Evolutionary conservation across 192 early-diverging fungal species (phyloP).

Genomic region (Diversispora epigaea): DNA sequence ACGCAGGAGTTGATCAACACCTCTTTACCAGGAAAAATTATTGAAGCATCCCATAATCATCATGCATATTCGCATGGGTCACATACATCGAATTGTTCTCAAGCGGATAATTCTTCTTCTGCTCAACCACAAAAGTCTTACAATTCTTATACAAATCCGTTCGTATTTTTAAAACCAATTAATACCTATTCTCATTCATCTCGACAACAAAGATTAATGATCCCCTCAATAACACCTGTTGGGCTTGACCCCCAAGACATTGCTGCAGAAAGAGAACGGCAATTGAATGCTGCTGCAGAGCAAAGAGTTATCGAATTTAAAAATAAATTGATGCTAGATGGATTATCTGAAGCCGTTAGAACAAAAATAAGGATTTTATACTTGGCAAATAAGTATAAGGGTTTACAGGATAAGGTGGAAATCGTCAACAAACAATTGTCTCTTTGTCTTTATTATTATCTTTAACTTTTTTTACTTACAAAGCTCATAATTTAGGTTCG

Average conservation of each 20-base stretch:
- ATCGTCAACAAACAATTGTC: conserved; percentile 34
- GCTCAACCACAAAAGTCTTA: conserved; percentile 43
- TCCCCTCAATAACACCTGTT: conserved; percentile 71
- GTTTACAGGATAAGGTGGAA: conserved; percentile 53
- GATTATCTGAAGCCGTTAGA: neutral
- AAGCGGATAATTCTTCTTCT: conserved; percentile 24
- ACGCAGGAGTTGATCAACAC: conserved; percentile 47
- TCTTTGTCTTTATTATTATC: neutral
- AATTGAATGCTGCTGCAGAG: conserved; percentile 65
- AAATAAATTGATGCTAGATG: conserved; percentile 22
- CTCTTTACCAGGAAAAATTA: conserved; percentile 50
- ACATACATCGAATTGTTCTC: neutral
- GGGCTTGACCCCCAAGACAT: conserved; percentile 81
- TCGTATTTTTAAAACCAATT: conserved; percentile 57
- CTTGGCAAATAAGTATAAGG: neutral
- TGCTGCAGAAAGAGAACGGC: conserved; percentile 72
- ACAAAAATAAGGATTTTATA: neutral
- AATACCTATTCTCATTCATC: conserved; percentile 49
- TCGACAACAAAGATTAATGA: conserved; percentile 68
- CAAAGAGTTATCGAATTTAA: conserved; percentile 81
- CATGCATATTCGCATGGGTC: conserved; percentile 22
- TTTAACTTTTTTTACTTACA: neutral
- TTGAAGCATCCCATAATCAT: conserved; percentile 55
- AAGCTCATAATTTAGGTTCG: conserved; percentile 48
- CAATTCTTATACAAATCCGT: conserved; percentile 57